Evolutionary conservation across 768 basidiomycete species (phyloP).

Genomic region (Fomitopsis pulvina): DNA sequence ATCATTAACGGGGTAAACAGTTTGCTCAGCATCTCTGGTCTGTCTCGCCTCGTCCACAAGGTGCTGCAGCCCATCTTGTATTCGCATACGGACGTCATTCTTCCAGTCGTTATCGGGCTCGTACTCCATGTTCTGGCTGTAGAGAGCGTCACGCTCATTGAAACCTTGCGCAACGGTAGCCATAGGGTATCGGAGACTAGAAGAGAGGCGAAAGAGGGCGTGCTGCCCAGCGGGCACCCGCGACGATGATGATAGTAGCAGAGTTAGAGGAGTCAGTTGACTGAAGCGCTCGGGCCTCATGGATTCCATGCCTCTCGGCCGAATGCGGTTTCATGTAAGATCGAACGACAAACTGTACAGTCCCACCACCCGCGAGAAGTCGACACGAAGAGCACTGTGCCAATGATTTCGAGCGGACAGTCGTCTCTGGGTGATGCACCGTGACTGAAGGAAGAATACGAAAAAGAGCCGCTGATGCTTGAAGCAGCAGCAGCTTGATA

Average conservation of each 20-base stretch:
- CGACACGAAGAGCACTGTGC: no score
- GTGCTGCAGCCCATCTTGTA: slow-evolving; percentile 37
- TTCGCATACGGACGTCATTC: slow-evolving; percentile 36
- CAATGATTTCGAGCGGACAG: no score
- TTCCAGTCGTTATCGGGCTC: slow-evolving; percentile 59
- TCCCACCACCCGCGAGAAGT: no score
- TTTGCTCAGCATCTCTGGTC: slow-evolving; percentile 44
- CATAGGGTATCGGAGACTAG: not conserved
- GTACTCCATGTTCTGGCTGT: slow-evolving; percentile 14
- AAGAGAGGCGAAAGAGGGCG: not conserved
- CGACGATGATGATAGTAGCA: not conserved
- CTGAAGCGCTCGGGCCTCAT: slow-evolving; percentile 1
- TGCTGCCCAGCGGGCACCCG: not conserved
- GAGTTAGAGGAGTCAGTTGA: not conserved
- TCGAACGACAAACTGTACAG: no score
- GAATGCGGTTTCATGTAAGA: not conserved
- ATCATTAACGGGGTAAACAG: slow-evolving; percentile 26
- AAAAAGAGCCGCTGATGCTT: no score
- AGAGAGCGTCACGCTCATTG: not conserved
- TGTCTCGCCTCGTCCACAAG: slow-evolving; percentile 60
- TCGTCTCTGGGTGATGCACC: no score
- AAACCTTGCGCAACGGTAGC: not conserved
- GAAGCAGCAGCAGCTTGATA: no score
- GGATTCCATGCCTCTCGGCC: not conserved
- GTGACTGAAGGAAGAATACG: no score